Conservation (phyloP, 441 rosid genomes). For the Erodium chrysanthum region DNA sequence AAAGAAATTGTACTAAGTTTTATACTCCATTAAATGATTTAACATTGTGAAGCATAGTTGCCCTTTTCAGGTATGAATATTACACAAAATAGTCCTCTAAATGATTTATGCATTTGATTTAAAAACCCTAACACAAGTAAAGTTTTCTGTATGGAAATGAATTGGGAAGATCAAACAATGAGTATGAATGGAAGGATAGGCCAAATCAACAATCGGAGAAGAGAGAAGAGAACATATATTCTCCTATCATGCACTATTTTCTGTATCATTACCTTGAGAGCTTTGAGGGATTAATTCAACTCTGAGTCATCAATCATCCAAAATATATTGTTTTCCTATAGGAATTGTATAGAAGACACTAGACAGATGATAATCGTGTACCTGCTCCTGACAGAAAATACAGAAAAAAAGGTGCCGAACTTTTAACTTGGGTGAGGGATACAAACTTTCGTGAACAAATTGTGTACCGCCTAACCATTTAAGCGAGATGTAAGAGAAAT, state of each 20-base stretch:
- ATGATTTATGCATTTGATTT: too few relatives aligned
- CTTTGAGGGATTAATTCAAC: conserved; percentile 11
- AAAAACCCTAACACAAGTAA: too few relatives aligned
- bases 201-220: not conserved
- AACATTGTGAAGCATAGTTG: not conserved
- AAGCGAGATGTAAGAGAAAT: not conserved
- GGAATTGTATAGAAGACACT: not conserved
- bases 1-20: not conserved
- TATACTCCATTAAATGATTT: not conserved
- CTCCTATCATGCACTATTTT: conserved; percentile 8
- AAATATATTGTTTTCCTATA: conserved; percentile 8
- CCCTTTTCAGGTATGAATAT: not conserved
- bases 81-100: too few relatives aligned
- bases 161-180: too few relatives aligned
- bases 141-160: not conserved
- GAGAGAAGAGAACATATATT: not conserved
- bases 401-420: not conserved
- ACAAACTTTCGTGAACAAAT: not conserved
- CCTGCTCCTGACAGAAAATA: conserved; percentile 6
- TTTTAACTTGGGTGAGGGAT: not conserved
- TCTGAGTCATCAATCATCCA: not conserved
- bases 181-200: not conserved
- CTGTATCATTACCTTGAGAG: conserved; percentile 13
- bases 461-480: too few relatives aligned
- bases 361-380: not conserved